Evolutionary conservation across 106 monocot genomes (phyloP), one percentile per base, ranked within the genome.

Genomic region (Acorus calamus): DNA sequence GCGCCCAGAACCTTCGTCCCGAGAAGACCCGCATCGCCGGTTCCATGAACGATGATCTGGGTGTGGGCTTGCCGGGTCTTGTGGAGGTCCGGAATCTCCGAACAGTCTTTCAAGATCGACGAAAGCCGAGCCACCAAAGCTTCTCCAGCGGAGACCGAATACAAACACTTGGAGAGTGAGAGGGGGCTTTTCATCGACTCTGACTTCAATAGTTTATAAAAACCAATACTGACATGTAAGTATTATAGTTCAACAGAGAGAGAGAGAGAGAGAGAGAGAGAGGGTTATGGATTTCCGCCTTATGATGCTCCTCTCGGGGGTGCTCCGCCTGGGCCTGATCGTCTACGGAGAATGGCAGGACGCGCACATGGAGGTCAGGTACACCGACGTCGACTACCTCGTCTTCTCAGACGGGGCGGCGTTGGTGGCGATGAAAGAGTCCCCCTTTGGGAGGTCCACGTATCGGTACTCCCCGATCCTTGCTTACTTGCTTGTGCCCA

Each of bases 361-460:
- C 45, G 52, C 80, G 6, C 77, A 88, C 80, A 88, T 93, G 85
- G 85, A 80, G 75, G 92, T 93, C 9, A 77, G 82, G 52, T 93
- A 93, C 76, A 88, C 92, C 28, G 92, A 88, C 71, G 76, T 93
- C 8, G 88, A 88, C 68, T 93, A 93, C 71, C 65, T 83, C 59
- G 88, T 92, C 42, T 92, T 92, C 82, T 92, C 92, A 49, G 92
- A 92, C 49, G 92, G 87, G 12, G 84, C 92, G 3, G 76, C 79
- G 8, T 61, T 87, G 41, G 82, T 84, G 3, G 74, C 71, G 42
- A 60, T 65, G 8, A 82, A 82, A 4, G 66, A 69, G 9, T 92
- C 92, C 2, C 92, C 92, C 13, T 92, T 92, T 55, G 81, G 75
- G 57, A 62, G 92, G 45, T 82, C 84, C 4, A 92, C 87, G 9